These are phyloP conservation scores for Talaromyces wortmannii DNA, from an alignment of 495 filamentous ascomycete genomes.

Conservation along the genomic window DNA sequence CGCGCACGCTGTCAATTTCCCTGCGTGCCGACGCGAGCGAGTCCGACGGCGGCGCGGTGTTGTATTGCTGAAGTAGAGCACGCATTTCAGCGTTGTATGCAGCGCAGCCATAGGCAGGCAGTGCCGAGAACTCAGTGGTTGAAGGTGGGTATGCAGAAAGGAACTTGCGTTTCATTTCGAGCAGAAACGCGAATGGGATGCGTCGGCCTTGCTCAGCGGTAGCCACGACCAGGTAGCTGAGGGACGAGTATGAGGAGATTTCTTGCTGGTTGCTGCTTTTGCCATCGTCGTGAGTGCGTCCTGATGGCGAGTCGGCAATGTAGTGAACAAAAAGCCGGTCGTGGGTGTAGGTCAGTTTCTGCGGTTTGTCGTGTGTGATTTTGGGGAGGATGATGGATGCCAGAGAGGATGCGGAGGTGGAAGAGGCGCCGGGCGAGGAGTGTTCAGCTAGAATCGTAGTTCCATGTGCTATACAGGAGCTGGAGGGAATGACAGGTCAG, in stretches of 20 bases:
- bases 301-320: slow-evolving; percentile 76
- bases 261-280: slow-evolving; percentile 13
- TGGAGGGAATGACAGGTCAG: slow-evolving; percentile 25
- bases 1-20: slow-evolving; percentile 88
- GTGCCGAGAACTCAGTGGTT: slow-evolving; percentile 62
- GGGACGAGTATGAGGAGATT: slow-evolving; percentile 58
- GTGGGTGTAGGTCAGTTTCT: slow-evolving; percentile 92
- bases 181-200: slow-evolving; percentile 86
- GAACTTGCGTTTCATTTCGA: slow-evolving; percentile 88
- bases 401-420: slow-evolving; percentile 68
- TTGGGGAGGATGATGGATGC: slow-evolving; percentile 94
- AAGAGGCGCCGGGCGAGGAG: slow-evolving; percentile 66
- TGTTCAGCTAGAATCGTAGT: slow-evolving; percentile 90
- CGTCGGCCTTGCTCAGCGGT: slow-evolving; percentile 71
- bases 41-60: slow-evolving; percentile 73
- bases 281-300: slow-evolving; percentile 27
- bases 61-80: slow-evolving; percentile 74
- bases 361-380: slow-evolving; percentile 70
- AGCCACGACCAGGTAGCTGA: slow-evolving; percentile 82
- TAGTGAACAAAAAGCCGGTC: slow-evolving; percentile 91
- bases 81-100: slow-evolving; percentile 78
- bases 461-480: slow-evolving; percentile 85
- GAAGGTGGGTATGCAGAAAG: slow-evolving; percentile 61
- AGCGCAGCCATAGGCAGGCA: slow-evolving; percentile 86
- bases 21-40: slow-evolving; percentile 73